Evolutionary conservation across 169 alveolate genomes (phyloP), one percentile per base, ranked within the genome.

Genomic region (Prorocentrum cordatum): DNA sequence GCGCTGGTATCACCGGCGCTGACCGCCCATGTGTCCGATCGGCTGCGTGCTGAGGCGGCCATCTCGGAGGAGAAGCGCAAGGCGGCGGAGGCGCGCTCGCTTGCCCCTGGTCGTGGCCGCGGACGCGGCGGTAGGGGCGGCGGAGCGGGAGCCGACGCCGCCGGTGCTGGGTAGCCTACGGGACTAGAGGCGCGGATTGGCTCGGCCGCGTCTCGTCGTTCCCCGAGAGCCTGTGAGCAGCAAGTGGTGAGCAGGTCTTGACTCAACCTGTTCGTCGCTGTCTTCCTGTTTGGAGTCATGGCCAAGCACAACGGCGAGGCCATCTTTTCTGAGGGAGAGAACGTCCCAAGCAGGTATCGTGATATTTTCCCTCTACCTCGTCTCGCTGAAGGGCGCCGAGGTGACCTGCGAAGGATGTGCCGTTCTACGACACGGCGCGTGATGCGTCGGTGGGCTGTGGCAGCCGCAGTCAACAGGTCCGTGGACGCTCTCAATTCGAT

Each of bases 21-120:
- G 26, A 77, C 73, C 4, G 67, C 58, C 6, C 50, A 36, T 7
- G 89, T 79, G 35, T 16, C 89, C 2, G 31, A 61, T 64, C 26
- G 47, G 18, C 12, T 79, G 36, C 73, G 61, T 24, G 77, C 35
- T 0, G 77, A 79, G 2, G 3, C 54, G 7, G 31, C 7, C 22
- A 59, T 79, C 58, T 24, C 12, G 50, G 61, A 79, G 50, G 89
- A 79, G 35, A 14, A 35, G 12, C 26, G 77, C 3, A 79, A 79
- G 35, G 5, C 24, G n/a, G 50, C 72, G 1, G 86, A 75, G 26
- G 70, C 86, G 16, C 54, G 54, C n/a, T 16, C 9, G 62, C 18
- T 38, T n/a, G n/a, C n/a, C n/a, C n/a, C n/a, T n/a, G n/a, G 22
- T 36, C 80, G 7, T 33, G 36, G 38, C 35, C 62, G n/a, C n/a